phyloP scores from a whole-genome alignment of 768 basidiomycete genomes.

The Auricularia sp. region DNA sequence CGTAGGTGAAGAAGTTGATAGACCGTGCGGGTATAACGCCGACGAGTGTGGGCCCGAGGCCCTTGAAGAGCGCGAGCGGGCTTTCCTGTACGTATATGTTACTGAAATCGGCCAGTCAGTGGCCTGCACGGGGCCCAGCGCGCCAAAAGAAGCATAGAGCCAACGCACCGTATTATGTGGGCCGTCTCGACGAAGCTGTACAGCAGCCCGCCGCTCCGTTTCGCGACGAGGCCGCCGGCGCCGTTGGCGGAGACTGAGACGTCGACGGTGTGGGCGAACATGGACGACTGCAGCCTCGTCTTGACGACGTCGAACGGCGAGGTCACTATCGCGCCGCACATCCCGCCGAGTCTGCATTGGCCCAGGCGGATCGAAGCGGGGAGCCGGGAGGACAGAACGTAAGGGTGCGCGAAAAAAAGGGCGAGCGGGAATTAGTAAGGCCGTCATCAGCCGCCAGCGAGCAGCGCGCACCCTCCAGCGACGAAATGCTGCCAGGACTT shows the following conservation, averaged over 20 bases:
- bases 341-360: conserved; percentile 70
- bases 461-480: conserved; percentile 66
- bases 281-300: conserved; percentile 87
- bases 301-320: conserved; percentile 98
- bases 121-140: neutral
- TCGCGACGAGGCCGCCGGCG: conserved; percentile 20
- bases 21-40: conserved; percentile 93
- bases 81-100: conserved; percentile 88
- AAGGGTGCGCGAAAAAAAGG: neutral
- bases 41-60: conserved; percentile 87
- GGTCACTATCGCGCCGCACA: conserved; percentile 95
- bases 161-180: conserved; percentile 13
- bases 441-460: neutral
- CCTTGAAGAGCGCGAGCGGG: conserved; percentile 82
- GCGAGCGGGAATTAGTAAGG: neutral
- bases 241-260: conserved; percentile 23
- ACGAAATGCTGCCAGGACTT: conserved; percentile 81
- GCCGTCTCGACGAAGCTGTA: conserved; percentile 93
- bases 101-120: conserved; percentile 28
- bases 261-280: conserved; percentile 49
- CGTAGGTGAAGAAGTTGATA: conserved; percentile 97
- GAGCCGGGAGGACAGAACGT: neutral
- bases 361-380: neutral
- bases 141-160: neutral
- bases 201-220: conserved; percentile 45